Evolutionary conservation across 2,329 filamentous ascomycete species (phyloP).

Genomic region (Fusarium mexicanum): DNA sequence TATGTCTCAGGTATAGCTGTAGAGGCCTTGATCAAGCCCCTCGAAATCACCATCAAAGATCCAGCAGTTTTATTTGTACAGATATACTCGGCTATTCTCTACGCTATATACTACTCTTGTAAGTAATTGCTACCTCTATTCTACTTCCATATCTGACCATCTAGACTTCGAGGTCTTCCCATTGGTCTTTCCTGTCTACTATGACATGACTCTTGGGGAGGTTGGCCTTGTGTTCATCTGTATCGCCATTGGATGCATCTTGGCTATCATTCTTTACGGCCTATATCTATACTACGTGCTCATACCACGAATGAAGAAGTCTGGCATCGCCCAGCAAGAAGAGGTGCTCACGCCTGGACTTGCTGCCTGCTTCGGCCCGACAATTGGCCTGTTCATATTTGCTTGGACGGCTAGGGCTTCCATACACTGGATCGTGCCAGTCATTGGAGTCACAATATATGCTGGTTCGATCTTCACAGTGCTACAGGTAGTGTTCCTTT

Average conservation of each 20-base stretch:
- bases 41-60: slow-evolving; percentile 68
- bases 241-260: slow-evolving; percentile 65
- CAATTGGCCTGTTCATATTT: slow-evolving; percentile 68
- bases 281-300: slow-evolving; percentile 62
- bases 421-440: slow-evolving; percentile 64
- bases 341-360: slow-evolving; percentile 63
- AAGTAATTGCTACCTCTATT: background rate
- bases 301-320: slow-evolving; percentile 45
- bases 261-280: slow-evolving; percentile 42
- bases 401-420: slow-evolving; percentile 62
- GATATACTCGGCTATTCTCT: slow-evolving; percentile 69
- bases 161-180: slow-evolving; percentile 70
- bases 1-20: slow-evolving; percentile 56
- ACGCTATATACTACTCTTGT: slow-evolving; percentile 68
- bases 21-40: slow-evolving; percentile 68
- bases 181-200: slow-evolving; percentile 67
- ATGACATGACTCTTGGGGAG: slow-evolving; percentile 67
- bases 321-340: slow-evolving; percentile 57
- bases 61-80: slow-evolving; percentile 70
- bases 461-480: slow-evolving; percentile 40
- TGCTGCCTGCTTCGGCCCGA: slow-evolving; percentile 60
- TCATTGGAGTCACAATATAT: slow-evolving; percentile 65
- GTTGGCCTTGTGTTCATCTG: slow-evolving; percentile 69
- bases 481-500: background rate
- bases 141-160: background rate